A percentile compares a stretch with the other conserved stretches of the same genome.
Evolutionary conservation across 306 rosid genomes (phyloP).

Genomic region (Cyamopsis tetragonoloba): DNA sequence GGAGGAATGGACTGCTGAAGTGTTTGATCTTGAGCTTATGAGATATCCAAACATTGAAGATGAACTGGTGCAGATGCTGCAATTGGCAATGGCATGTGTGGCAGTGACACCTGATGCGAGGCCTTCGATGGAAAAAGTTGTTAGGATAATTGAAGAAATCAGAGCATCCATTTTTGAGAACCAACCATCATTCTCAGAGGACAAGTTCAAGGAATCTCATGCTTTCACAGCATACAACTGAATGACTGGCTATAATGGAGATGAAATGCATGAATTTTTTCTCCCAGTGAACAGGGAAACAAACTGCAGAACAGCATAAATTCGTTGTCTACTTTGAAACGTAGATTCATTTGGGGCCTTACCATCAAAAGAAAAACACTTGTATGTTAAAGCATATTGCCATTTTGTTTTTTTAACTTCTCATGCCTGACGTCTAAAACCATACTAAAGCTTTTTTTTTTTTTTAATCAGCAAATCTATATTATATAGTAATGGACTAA

Average conservation of each 20-base stretch:
- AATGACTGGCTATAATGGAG: neutral
- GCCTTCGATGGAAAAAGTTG: slow-evolving; percentile 84
- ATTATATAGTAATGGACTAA: no score
- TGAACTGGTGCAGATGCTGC: slow-evolving; percentile 91
- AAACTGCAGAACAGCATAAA: neutral
- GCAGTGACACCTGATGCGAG: slow-evolving; percentile 62
- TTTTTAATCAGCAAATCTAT: no score
- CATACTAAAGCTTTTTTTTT: slow-evolving; percentile 1
- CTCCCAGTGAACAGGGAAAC: neutral
- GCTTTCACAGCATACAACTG: slow-evolving; percentile 26
- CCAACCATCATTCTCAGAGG: slow-evolving; percentile 41
- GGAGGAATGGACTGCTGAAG: slow-evolving; percentile 97
- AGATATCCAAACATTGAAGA: slow-evolving; percentile 74
- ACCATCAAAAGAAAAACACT: neutral
- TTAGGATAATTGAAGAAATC: slow-evolving; percentile 65
- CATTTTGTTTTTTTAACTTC: neutral
- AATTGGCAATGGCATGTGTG: slow-evolving; percentile 93
- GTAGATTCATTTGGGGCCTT: neutral
- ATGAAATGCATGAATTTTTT: neutral
- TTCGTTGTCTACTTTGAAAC: neutral
- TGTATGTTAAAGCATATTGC: neutral
- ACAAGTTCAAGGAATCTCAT: slow-evolving; percentile 34
- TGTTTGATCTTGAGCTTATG: slow-evolving; percentile 84
- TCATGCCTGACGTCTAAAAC: neutral
- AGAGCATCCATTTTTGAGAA: slow-evolving; percentile 43